phyloP scores from a whole-genome alignment of 2,329 filamentous ascomycete genomes.

The Elsinoe ampelina region DNA sequence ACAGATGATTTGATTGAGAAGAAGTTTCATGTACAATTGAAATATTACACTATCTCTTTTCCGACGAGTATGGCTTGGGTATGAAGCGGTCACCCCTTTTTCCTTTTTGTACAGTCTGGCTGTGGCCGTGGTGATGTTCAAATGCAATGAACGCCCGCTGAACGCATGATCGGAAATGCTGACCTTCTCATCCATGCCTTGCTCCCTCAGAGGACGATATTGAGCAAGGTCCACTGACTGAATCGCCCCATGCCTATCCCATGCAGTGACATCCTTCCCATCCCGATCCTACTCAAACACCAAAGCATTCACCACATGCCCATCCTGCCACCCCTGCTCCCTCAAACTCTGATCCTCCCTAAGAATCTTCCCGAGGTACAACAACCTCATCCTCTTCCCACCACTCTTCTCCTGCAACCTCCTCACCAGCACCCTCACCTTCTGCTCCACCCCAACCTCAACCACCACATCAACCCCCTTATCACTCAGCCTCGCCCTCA shows the following conservation, averaged over 20 bases:
- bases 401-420: conserved; percentile 55
- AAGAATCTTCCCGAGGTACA: conserved; percentile 73
- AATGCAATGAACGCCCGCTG: conserved; percentile 11
- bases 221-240: not conserved
- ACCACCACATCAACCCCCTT: conserved; percentile 31
- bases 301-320: conserved; percentile 68
- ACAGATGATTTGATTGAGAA: not conserved
- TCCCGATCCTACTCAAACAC: conserved; percentile 39
- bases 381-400: conserved; percentile 59
- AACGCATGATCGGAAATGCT: conserved; percentile 5
- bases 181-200: not conserved
- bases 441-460: conserved; percentile 36
- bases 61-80: not conserved
- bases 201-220: too few relatives aligned
- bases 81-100: not conserved
- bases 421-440: conserved; percentile 53
- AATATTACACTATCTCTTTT: not conserved
- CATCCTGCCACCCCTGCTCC: conserved; percentile 65
- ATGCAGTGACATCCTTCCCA: not conserved
- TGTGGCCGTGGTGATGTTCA: not conserved
- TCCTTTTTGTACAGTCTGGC: conserved; percentile 6
- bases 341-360: conserved; percentile 57
- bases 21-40: not conserved
- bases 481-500: conserved; percentile 32
- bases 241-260: not conserved